Base-by-base conservation (phyloP, 2,329 filamentous ascomycete genomes). In the Purpureocillium lavendulum region DNA sequence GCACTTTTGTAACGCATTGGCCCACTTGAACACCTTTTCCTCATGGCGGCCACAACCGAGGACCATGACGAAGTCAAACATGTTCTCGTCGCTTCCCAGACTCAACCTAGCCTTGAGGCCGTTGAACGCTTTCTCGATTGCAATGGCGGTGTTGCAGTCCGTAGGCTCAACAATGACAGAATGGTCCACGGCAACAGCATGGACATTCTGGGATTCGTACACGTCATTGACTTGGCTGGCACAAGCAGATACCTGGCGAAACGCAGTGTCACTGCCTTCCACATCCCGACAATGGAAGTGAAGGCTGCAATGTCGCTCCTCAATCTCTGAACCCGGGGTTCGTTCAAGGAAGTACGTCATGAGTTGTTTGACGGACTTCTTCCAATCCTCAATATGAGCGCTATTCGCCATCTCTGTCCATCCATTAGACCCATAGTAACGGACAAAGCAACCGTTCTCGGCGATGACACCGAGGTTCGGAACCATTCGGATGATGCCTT, bases 141-240 rank as follows among this genome's bases (percentile, higher is more conserved):
- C 90, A 0, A 84, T 89, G 31, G 80, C 80, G 66, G 97, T 97
- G 56, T 86, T 92, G 70, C 84, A 94, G 56, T 88, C 82, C 32
- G 84, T 74, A 5, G 87, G 84, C 58, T 95, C 89, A 13, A 96
- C 87, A 10, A 89, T 71, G 37, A 97, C 80, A 33, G 81, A 84
- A 26, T 86, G 80, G 41, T 92, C 85, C 12, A 87, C 69, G 2
- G 85, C 82, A 14, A 94, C 77, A 4, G 90, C 90, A 54, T 88
- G 87, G 4, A 97, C 84, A 26, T 80, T 76, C 61, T 94, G 86
- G 40, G 75, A 77, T 56, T 87, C 82, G 57, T 87, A 95, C 0
- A 87, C 85, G 55, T 95, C 89, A 56, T 97, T 97, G 69, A 97
- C 92, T 53, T 96, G 89, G 45, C 86, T 89, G 1, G 87, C 87